phyloP scores from a whole-genome alignment of 805 yeast genomes.

The Zygosaccharomyces kombuchaensis region DNA sequence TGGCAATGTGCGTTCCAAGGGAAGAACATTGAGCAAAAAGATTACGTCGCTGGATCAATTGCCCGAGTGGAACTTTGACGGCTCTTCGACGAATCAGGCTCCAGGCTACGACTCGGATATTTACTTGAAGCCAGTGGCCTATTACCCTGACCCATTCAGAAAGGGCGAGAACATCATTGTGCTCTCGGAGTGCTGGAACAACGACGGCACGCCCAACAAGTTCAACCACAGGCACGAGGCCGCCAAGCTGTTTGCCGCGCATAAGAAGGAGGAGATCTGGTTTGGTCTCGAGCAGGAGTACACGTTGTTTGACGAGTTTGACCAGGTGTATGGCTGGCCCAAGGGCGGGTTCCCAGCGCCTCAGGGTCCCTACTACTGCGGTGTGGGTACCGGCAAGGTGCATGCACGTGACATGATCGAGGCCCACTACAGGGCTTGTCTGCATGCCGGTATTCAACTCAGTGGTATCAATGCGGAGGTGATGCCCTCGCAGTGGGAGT shows the following conservation, averaged over 20 bases:
- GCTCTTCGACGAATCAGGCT: conserved; percentile 97
- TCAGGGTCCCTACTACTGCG: conserved; percentile 99
- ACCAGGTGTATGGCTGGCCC: conserved; percentile 97
- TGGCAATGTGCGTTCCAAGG: conserved; percentile 89
- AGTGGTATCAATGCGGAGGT: conserved; percentile 99
- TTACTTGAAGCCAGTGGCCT: conserved; percentile 91
- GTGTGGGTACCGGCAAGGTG: conserved; percentile 98
- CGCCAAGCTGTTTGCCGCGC: conserved; percentile 91
- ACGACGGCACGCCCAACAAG: conserved; percentile 98
- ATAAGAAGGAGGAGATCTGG: conserved; percentile 81
- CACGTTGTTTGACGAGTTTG: conserved; percentile 89
- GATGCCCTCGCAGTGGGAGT: conserved; percentile 99
- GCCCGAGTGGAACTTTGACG: conserved; percentile 99
- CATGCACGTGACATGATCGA: conserved; percentile 97
- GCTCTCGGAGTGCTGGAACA: conserved; percentile 94
- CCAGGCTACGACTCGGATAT: conserved; percentile 97
- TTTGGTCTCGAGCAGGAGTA: conserved; percentile 99
- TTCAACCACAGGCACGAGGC: conserved; percentile 97
- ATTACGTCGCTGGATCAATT: conserved; percentile 75
- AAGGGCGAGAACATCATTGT: conserved; percentile 95
- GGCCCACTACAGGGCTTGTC: conserved; percentile 98
- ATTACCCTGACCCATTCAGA: conserved; percentile 96
- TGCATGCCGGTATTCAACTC: conserved; percentile 83
- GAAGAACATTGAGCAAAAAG: conserved; percentile 72
- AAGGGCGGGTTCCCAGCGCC: conserved; percentile 99